These are phyloP conservation scores for Plenodomus tracheiphilus DNA, from an alignment of 2,329 filamentous ascomycete species.

Conservation along the genomic window DNA sequence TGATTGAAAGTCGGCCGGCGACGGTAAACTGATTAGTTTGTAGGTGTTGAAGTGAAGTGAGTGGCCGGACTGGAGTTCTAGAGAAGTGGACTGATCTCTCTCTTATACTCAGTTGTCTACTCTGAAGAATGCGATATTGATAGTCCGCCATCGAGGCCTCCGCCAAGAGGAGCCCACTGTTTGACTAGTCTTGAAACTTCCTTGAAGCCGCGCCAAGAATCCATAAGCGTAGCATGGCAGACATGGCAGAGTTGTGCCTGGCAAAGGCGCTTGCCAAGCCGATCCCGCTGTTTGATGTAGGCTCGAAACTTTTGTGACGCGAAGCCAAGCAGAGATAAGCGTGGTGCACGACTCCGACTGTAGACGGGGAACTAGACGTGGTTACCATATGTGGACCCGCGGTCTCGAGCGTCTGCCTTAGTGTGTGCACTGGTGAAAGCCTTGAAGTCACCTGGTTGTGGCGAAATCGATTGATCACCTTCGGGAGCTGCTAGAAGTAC, in stretches of 20 bases:
- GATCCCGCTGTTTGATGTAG: constrained; percentile 34
- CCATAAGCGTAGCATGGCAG: constrained; percentile 31
- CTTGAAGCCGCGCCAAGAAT: constrained; percentile 43
- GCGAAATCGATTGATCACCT: background rate
- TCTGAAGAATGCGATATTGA: constrained; percentile 7
- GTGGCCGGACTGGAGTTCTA: constrained; percentile 42
- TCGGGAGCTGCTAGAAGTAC: too few species aligned
- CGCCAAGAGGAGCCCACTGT: constrained; percentile 40
- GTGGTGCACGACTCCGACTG: constrained; percentile 15
- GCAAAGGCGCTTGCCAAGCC: constrained; percentile 27
- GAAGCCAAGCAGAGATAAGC: constrained; percentile 34
- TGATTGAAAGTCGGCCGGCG: constrained; percentile 41
- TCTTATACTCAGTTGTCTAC: constrained; percentile 32
- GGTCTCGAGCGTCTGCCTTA: constrained; percentile 17
- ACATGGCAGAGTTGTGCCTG: constrained; percentile 18
- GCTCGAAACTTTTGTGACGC: constrained; percentile 42
- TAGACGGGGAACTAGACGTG: constrained; percentile 11
- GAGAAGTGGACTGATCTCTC: constrained; percentile 26
- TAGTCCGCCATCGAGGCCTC: constrained; percentile 12
- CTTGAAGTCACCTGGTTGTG: background rate
- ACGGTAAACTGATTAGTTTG: constrained; percentile 31
- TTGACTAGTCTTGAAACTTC: constrained; percentile 44
- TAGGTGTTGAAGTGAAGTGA: constrained; percentile 41
- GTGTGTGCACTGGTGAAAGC: constrained; percentile 3
- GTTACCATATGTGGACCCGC: constrained; percentile 16